phyloP scores from a whole-genome alignment of 2,329 filamentous ascomycete species.

The Aspergillaceae sp. region DNA sequence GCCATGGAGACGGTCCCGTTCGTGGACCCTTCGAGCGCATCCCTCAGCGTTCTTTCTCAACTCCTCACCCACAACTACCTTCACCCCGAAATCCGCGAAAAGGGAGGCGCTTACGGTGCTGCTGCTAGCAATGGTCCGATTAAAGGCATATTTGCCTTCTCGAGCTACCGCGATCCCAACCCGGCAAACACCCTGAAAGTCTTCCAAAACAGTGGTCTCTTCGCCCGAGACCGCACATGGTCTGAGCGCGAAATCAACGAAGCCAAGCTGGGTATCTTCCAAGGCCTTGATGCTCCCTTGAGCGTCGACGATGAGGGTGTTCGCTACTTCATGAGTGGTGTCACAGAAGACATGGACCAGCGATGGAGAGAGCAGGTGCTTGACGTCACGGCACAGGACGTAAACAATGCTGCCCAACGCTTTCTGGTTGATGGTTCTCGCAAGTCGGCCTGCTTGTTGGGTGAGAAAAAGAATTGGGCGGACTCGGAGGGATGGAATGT shows the following conservation, averaged over 20 bases:
- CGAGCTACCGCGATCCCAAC: constrained; percentile 94
- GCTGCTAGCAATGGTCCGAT: constrained; percentile 74
- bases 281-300: constrained; percentile 78
- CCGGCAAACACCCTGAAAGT: constrained; percentile 79
- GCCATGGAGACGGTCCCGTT: constrained; percentile 80
- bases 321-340: constrained; percentile 71
- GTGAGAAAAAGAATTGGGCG: constrained; percentile 73
- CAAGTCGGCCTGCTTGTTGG: constrained; percentile 63
- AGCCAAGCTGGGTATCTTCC: constrained; percentile 91
- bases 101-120: constrained; percentile 91
- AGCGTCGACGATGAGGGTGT: constrained; percentile 84
- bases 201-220: constrained; percentile 72
- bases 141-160: constrained; percentile 84
- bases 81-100: constrained; percentile 95
- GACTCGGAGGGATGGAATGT: constrained; percentile 61
- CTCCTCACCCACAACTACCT: constrained; percentile 93
- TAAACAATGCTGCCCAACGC: constrained; percentile 70
- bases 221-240: constrained; percentile 76
- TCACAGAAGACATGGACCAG: constrained; percentile 86
- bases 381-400: constrained; percentile 73
- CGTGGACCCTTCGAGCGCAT: constrained; percentile 62
- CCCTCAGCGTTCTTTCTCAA: constrained; percentile 81
- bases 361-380: constrained; percentile 71
- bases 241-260: constrained; percentile 81
- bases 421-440: constrained; percentile 64